These are phyloP conservation scores for Datisca glomerata DNA, from an alignment of 306 rosid species.

Conservation along the genomic window DNA sequence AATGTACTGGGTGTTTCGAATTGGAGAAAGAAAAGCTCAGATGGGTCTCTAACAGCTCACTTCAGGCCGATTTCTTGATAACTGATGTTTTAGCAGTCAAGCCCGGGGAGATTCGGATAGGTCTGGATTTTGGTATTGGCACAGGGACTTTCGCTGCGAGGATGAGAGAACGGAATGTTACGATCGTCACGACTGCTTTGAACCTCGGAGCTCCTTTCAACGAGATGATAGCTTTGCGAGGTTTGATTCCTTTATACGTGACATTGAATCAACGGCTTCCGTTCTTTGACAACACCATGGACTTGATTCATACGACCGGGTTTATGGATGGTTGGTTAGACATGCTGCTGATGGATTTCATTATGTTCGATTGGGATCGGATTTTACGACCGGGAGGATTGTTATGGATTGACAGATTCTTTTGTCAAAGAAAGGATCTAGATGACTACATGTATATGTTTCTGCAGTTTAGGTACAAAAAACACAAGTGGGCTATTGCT, in stretches of 20 bases:
- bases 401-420: conserved; percentile 73
- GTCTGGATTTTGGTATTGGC: conserved; percentile 66
- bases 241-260: conserved; percentile 62
- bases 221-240: conserved; percentile 79
- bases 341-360: conserved; percentile 54
- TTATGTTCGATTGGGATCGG: conserved; percentile 86
- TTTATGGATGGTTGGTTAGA: conserved; percentile 92
- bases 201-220: conserved; percentile 94
- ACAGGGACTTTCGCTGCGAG: conserved; percentile 92
- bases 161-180: conserved; percentile 74
- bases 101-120: conserved; percentile 64
- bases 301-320: conserved; percentile 69
- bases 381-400: conserved; percentile 75
- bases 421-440: conserved; percentile 57
- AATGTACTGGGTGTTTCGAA: conserved; percentile 78
- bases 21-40: conserved; percentile 79
- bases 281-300: conserved; percentile 83
- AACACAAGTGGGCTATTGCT: conserved; percentile 64
- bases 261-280: conserved; percentile 76
- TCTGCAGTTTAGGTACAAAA: conserved; percentile 88
- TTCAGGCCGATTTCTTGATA: conserved; percentile 36
- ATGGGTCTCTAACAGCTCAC: conserved; percentile 55
- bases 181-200: conserved; percentile 64
- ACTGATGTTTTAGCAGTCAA: conserved; percentile 36
- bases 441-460: conserved; percentile 89